A percentile compares a stretch with the other conserved stretches of the same genome.
phyloP scores from a whole-genome alignment of 2,329 filamentous ascomycete genomes.

The Cladophialophora chaetospira region DNA sequence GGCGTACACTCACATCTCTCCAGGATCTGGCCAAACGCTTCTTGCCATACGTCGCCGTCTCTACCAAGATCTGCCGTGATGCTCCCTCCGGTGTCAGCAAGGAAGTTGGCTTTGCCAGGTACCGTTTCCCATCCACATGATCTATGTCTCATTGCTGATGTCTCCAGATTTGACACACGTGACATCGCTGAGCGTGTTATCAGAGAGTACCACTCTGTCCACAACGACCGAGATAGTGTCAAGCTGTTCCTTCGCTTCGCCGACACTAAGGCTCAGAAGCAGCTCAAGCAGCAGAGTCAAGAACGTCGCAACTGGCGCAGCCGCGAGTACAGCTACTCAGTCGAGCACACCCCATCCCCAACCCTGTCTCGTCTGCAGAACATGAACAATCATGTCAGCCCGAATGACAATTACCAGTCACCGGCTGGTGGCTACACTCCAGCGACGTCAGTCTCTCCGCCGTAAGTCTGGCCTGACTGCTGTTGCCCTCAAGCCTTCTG shows the following conservation, averaged over 20 bases:
- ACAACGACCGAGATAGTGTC: conserved; percentile 74
- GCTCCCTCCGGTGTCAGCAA: conserved; percentile 83
- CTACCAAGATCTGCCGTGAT: conserved; percentile 92
- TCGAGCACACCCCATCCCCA: conserved; percentile 51
- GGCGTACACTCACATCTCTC: conserved; percentile 37
- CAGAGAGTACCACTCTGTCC: conserved; percentile 77
- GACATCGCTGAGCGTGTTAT: conserved; percentile 91
- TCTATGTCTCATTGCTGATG: conserved; percentile 23
- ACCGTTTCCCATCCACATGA: conserved; percentile 26
- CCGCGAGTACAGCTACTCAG: conserved; percentile 78
- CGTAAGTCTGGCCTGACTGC: conserved; percentile 40
- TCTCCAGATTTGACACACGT: conserved; percentile 77
- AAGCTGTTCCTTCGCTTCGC: conserved; percentile 94
- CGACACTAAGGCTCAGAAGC: conserved; percentile 94
- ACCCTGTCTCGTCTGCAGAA: conserved; percentile 45
- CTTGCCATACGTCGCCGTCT: conserved; percentile 67
- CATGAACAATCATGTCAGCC: conserved; percentile 44
- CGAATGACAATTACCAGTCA: conserved; percentile 47
- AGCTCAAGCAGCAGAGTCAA: conserved; percentile 92
- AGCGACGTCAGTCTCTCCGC: conserved; percentile 51
- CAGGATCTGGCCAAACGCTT: conserved; percentile 72
- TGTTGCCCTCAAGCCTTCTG: neutral
- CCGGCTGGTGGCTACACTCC: conserved; percentile 50
- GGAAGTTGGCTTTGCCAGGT: conserved; percentile 97
- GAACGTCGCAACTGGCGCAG: conserved; percentile 94